phyloP scores from a whole-genome alignment of 1,139 yeast genomes.

The Kurtzmaniella quercitrusa region DNA sequence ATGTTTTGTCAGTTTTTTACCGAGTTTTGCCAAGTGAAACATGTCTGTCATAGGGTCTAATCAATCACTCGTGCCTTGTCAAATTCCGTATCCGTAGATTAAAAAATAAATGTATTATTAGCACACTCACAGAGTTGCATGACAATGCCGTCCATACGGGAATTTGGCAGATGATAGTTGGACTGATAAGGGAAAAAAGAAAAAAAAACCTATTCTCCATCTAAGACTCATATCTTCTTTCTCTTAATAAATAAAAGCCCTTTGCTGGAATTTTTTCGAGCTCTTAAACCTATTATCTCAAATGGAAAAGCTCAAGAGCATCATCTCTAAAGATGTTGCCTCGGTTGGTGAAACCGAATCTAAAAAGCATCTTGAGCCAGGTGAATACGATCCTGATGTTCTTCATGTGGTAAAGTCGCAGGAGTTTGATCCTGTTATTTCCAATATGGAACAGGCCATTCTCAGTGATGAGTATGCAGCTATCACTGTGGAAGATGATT shows the following conservation, averaged over 20 bases:
- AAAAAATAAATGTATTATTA: too few relatives aligned
- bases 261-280: not conserved
- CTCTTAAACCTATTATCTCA: not conserved
- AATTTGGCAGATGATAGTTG: not conserved
- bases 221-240: not conserved
- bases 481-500: constrained; percentile 45
- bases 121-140: not conserved
- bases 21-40: too few relatives aligned
- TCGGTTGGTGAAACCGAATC: constrained; percentile 3
- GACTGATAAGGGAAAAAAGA: not conserved
- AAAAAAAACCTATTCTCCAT: not conserved
- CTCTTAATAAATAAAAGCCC: not conserved
- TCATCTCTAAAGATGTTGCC: constrained; percentile 2
- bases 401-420: constrained; percentile 28
- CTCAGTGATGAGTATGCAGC: constrained; percentile 43
- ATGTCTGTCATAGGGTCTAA: too few relatives aligned
- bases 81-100: too few relatives aligned
- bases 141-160: not conserved
- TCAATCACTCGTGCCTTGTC: too few relatives aligned
- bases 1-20: too few relatives aligned
- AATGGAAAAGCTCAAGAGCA: constrained; percentile 8
- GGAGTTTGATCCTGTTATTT: constrained; percentile 36
- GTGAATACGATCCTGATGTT: constrained; percentile 4
- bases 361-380: constrained; percentile 4
- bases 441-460: constrained; percentile 21